A percentile compares a stretch with the other conserved stretches of the same genome.
Evolutionary conservation across 768 basidiomycete species (phyloP).

Genomic region (Boletus huronensis): DNA sequence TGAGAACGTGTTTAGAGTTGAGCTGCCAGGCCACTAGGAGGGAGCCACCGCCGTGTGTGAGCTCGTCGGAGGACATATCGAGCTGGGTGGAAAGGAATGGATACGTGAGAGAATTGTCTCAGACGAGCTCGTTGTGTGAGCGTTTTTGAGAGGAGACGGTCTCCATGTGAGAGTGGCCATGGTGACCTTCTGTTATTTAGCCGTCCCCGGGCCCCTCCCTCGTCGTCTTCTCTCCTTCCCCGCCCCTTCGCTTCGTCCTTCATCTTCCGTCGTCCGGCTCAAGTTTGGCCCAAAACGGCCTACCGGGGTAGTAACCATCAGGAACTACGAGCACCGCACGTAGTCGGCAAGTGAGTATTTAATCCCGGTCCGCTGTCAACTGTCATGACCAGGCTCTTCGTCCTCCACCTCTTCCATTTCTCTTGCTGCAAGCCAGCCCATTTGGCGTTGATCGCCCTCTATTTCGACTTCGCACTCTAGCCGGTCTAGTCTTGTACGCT

Average conservation of each 20-base stretch:
- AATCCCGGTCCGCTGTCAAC: constrained; percentile 1
- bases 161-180: constrained; percentile 19
- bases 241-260: background rate
- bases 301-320: constrained; percentile 8
- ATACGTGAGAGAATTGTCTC: background rate
- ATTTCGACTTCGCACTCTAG: constrained; percentile 36
- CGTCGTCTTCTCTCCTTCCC: background rate
- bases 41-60: constrained; percentile 54
- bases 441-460: constrained; percentile 70
- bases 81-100: background rate
- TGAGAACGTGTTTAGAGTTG: constrained; percentile 74
- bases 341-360: constrained; percentile 8
- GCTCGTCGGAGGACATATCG: constrained; percentile 10
- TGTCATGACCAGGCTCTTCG: background rate
- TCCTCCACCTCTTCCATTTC: background rate
- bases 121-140: background rate
- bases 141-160: background rate
- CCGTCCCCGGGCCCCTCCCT: no score
- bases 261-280: background rate
- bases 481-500: constrained; percentile 42
- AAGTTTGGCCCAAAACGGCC: background rate
- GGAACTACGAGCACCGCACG: background rate
- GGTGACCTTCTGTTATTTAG: constrained; percentile 12
- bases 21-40: constrained; percentile 94
- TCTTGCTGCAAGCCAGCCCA: constrained; percentile 42